A percentile compares a stretch with the other conserved stretches of the same genome.
Evolutionary conservation across 495 filamentous ascomycete genomes (phyloP).

Genomic region (Penicillium fimorum): DNA sequence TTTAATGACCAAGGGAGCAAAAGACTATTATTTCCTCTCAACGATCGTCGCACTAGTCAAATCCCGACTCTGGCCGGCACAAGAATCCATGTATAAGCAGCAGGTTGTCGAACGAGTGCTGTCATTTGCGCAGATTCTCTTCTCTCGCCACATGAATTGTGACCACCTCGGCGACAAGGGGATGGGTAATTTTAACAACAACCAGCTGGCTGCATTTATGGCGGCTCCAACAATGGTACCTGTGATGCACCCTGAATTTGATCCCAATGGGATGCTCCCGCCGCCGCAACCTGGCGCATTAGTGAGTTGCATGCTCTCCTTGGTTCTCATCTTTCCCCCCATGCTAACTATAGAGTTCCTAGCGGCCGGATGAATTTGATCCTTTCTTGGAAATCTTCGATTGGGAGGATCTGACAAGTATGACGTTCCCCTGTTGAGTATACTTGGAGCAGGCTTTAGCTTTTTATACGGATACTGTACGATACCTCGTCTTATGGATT

Average conservation of each 20-base stretch:
- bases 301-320: conserved; percentile 21
- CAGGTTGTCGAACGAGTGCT: conserved; percentile 42
- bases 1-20: conserved; percentile 43
- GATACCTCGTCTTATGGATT: background rate
- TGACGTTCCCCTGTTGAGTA: conserved; percentile 30
- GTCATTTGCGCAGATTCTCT: conserved; percentile 39
- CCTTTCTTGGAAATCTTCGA: conserved; percentile 46
- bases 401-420: conserved; percentile 43
- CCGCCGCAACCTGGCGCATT: conserved; percentile 27
- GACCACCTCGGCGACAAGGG: conserved; percentile 37
- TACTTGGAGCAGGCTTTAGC: background rate
- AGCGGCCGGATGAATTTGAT: conserved; percentile 42
- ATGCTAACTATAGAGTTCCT: background rate
- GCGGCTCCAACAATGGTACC: conserved; percentile 27
- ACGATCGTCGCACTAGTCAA: conserved; percentile 44
- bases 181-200: conserved; percentile 37
- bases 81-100: conserved; percentile 39
- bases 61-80: conserved; percentile 37
- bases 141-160: conserved; percentile 38
- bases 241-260: conserved; percentile 29
- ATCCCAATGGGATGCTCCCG: conserved; percentile 21
- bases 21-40: conserved; percentile 47
- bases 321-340: background rate
- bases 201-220: conserved; percentile 32
- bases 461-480: background rate